Percentiles rank a stretch among this genome's conserved stretches.
These are phyloP conservation scores for Claviceps purpurea DNA, from an alignment of 2,329 filamentous ascomycete genomes.

Conservation along the genomic window DNA sequence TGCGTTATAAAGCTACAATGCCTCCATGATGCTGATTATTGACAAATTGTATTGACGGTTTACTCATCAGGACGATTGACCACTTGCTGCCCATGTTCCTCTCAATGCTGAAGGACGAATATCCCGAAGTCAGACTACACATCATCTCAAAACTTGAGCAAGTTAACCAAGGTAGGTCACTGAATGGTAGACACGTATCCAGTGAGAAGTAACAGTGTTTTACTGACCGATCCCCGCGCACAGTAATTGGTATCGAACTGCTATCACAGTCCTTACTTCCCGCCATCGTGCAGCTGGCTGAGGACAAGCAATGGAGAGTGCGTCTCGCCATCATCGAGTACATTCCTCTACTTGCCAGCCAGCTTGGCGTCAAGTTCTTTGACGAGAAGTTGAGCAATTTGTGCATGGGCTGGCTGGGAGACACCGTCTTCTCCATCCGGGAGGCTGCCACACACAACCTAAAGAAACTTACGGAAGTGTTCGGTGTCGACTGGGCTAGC, in stretches of 20 bases:
- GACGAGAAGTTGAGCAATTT: slow-evolving; percentile 91
- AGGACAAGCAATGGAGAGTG: slow-evolving; percentile 99
- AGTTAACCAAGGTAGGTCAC: slow-evolving; percentile 64
- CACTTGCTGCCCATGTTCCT: slow-evolving; percentile 98
- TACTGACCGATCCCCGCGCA: background rate
- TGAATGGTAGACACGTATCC: slow-evolving; percentile 24
- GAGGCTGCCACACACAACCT: slow-evolving; percentile 95
- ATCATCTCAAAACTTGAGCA: slow-evolving; percentile 99
- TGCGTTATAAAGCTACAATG: slow-evolving; percentile 30
- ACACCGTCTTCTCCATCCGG: slow-evolving; percentile 96
- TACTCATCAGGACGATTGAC: slow-evolving; percentile 63
- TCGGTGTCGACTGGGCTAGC: slow-evolving; percentile 94
- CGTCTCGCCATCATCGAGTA: slow-evolving; percentile 98
- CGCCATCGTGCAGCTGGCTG: slow-evolving; percentile 90
- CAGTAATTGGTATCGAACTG: slow-evolving; percentile 94
- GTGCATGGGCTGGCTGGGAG: slow-evolving; percentile 97
- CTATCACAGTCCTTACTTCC: slow-evolving; percentile 93
- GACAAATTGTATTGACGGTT: background rate
- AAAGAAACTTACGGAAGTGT: slow-evolving; percentile 97
- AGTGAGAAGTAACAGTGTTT: background rate
- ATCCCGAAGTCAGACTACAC: slow-evolving; percentile 92
- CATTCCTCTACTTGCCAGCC: slow-evolving; percentile 87
- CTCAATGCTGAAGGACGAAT: slow-evolving; percentile 98
- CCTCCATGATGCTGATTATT: background rate
- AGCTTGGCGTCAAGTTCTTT: slow-evolving; percentile 94